Base-by-base conservation (phyloP, 257 asterid species). In the Solanum sejunctum region DNA sequence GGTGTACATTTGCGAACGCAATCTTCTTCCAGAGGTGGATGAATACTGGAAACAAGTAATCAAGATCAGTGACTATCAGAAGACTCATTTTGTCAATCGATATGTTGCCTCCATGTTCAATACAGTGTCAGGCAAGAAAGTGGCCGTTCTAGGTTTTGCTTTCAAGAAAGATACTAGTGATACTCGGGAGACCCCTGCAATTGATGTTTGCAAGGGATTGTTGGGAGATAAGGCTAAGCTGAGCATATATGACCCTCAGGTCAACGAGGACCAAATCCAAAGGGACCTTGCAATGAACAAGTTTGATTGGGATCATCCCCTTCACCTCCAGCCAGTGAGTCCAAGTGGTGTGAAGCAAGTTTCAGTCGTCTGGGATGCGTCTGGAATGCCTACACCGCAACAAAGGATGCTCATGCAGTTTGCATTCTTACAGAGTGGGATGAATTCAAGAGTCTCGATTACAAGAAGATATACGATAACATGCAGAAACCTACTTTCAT, bases 401-500 rank as follows among this genome's bases (percentile, higher is more conserved):
- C 87, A 64, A 86, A 85, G 60, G 87, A 75, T 66, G 88, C 90
- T 21, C 90, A 88, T 49, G 90, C 89, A 17, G 84, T 86, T 28
- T 88, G 89, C 83, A 63, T 88, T 12, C 67, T 86, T 9, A 88
- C 89, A 4, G 90, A 88, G 71, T 88, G 90, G 90, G 90, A 88
- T 6, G 87, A 83, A 39, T 88, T 88, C 87, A 86, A 81, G 86
- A 85, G 36, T 4, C 91, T 88, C 13, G 88, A 88, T 85, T 85
- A 80, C 82, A 80, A 85, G 81, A 81, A 51, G 84, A 85, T 89
- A 39, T 87, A 85, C 39, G 89, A 89, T 36, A 83, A 82, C 15
- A 89, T 89, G 91, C 84, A 86, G 75, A 87, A 89, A 51, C 91
- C 89, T 43, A 89, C 91, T 58, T 88, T 84, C 12, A 21, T 88